Conservation (phyloP, 2,329 filamentous ascomycete species). For the Cryphonectria japonica region DNA sequence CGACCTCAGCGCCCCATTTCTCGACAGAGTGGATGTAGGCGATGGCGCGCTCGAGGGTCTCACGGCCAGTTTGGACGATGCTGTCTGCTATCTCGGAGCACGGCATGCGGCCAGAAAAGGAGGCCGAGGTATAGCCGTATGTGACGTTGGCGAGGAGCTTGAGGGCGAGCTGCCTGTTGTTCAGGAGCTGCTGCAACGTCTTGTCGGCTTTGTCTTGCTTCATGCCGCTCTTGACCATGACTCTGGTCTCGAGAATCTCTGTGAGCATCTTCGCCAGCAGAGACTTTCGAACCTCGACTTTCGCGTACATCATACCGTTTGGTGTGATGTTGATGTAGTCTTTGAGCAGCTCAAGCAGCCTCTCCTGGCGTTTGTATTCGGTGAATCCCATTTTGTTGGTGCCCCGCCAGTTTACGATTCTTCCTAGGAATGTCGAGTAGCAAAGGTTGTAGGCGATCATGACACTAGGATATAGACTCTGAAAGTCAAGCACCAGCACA, state of each 20-base stretch:
- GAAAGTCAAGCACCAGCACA: constrained; percentile 89
- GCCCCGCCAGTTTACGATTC: constrained; percentile 85
- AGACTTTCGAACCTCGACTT: constrained; percentile 82
- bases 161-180: constrained; percentile 90
- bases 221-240: constrained; percentile 99
- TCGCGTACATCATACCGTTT: constrained; percentile 96
- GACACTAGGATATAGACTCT: constrained; percentile 92
- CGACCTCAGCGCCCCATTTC: constrained; percentile 91
- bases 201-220: constrained; percentile 90
- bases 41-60: constrained; percentile 93
- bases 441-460: constrained; percentile 99
- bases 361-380: constrained; percentile 77
- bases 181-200: constrained; percentile 80
- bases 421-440: constrained; percentile 93
- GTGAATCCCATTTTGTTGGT: constrained; percentile 93
- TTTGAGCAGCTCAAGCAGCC: constrained; percentile 76
- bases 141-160: constrained; percentile 99
- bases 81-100: constrained; percentile 98
- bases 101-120: constrained; percentile 96
- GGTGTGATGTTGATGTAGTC: constrained; percentile 90
- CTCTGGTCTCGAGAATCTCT: constrained; percentile 91
- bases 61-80: constrained; percentile 93
- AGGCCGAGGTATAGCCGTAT: constrained; percentile 96
- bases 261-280: constrained; percentile 94
- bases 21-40: constrained; percentile 87